Percentiles rank a stretch among this genome's conserved stretches.
Conservation (phyloP, 495 filamentous ascomycete genomes). For the Xylaria palmicola region DNA sequence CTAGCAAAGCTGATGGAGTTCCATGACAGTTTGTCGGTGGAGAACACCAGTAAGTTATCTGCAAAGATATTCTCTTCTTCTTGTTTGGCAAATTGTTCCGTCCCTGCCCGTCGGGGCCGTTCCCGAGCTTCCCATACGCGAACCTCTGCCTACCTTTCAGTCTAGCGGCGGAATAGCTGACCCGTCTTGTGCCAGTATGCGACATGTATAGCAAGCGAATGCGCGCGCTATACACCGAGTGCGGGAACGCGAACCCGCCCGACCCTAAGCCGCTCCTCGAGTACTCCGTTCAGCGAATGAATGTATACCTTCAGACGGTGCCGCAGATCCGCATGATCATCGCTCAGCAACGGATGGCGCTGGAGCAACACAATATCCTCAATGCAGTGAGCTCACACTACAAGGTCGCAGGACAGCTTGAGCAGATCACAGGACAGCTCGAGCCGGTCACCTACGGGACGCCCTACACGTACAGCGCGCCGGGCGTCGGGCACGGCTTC, state of each 20-base stretch:
- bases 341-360: conserved; percentile 18
- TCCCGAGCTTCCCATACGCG: no score
- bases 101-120: no score
- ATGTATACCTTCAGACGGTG: conserved; percentile 24
- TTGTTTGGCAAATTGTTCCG: no score
- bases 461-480: conserved; percentile 16
- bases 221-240: conserved; percentile 20
- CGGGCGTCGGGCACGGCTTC: conserved; percentile 20
- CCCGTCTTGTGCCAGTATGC: background rate
- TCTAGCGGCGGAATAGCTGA: background rate
- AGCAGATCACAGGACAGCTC: no score
- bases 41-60: background rate
- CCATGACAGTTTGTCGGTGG: background rate
- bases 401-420: conserved; percentile 4
- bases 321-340: conserved; percentile 27
- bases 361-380: conserved; percentile 18
- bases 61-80: no score
- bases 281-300: conserved; percentile 18
- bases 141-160: no score
- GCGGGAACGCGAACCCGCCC: conserved; percentile 25
- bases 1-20: conserved; percentile 1
- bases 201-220: conserved; percentile 8
- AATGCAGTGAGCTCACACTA: conserved; percentile 14
- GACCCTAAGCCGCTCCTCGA: conserved; percentile 16
- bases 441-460: conserved; percentile 13